phyloP scores from a whole-genome alignment of 2,329 filamentous ascomycete species.

The Sclerotinia trifoliorum region DNA sequence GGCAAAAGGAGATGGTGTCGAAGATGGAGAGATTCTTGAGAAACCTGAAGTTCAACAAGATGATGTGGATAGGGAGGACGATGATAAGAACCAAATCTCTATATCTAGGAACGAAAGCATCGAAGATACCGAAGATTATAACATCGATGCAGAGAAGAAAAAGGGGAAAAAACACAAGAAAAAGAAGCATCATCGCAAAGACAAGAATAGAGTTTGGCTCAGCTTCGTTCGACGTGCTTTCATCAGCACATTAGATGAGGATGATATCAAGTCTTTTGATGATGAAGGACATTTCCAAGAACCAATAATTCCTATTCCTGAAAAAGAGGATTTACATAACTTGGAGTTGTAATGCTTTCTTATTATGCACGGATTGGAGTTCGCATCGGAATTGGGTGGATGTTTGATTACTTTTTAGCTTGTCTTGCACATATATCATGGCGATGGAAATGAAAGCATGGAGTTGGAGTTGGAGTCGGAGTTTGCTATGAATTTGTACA shows the following conservation, averaged over 20 bases:
- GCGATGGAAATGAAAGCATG: conserved; percentile 1
- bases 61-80: conserved; percentile 34
- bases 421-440: conserved; percentile 4
- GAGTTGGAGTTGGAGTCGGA: background rate
- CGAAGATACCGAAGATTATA: conserved; percentile 37
- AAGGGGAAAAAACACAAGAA: conserved; percentile 41
- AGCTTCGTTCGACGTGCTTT: conserved; percentile 78
- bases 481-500: background rate
- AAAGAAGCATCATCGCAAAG: conserved; percentile 53
- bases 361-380: conserved; percentile 23
- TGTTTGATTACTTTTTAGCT: background rate
- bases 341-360: conserved; percentile 8
- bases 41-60: conserved; percentile 25
- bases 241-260: conserved; percentile 66
- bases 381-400: conserved; percentile 1
- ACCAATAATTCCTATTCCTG: background rate
- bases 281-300: conserved; percentile 4
- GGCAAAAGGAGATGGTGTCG: conserved; percentile 38
- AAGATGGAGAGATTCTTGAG: conserved; percentile 26
- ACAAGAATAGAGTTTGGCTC: conserved; percentile 70
- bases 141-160: conserved; percentile 36
- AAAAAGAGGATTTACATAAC: conserved; percentile 1
- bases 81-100: conserved; percentile 18
- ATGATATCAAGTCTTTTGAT: conserved; percentile 53
- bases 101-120: conserved; percentile 32